Conservation (phyloP, 192 early-diverging fungal genomes). For the Umbelopsis sp. region DNA sequence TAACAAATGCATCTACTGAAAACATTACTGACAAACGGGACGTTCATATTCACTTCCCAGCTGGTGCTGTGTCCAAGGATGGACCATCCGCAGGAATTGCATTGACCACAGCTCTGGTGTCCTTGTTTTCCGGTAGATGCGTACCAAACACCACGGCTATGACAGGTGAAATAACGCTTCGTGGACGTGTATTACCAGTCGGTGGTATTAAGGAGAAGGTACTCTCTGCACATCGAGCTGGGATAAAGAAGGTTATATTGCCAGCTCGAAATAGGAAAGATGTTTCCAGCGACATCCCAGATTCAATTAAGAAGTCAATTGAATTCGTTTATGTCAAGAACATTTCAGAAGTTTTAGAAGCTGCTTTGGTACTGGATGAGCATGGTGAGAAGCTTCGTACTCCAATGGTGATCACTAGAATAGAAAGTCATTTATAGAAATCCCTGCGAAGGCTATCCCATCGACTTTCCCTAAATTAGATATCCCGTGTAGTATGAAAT, state of each 20-base stretch:
- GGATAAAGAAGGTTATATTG: conserved; percentile 70
- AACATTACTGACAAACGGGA: conserved; percentile 58
- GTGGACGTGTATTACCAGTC: conserved; percentile 79
- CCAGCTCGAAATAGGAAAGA: conserved; percentile 75
- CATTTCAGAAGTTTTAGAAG: conserved; percentile 63
- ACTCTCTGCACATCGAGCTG: conserved; percentile 77
- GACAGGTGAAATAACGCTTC: conserved; percentile 88
- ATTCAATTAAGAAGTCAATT: conserved; percentile 63
- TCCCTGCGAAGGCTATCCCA: neutral
- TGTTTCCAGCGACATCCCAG: conserved; percentile 70
- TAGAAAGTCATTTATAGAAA: conserved; percentile 20
- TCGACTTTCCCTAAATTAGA: neutral
- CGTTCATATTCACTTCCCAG: conserved; percentile 85
- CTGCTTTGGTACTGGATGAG: conserved; percentile 39
- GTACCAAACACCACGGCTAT: conserved; percentile 66
- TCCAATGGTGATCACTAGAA: conserved; percentile 3
- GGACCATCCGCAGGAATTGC: conserved; percentile 75
- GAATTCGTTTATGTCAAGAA: conserved; percentile 67
- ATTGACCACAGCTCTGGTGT: conserved; percentile 78
- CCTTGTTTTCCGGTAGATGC: conserved; percentile 61
- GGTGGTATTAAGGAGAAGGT: conserved; percentile 91
- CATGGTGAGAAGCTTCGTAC: neutral
- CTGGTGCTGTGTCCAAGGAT: conserved; percentile 83
- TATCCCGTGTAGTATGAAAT: no score
- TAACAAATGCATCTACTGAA: conserved; percentile 39